Evolutionary conservation across 2,329 filamentous ascomycete genomes (phyloP), one percentile per base, ranked within the genome.

Genomic region (Penicillium sp.): DNA sequence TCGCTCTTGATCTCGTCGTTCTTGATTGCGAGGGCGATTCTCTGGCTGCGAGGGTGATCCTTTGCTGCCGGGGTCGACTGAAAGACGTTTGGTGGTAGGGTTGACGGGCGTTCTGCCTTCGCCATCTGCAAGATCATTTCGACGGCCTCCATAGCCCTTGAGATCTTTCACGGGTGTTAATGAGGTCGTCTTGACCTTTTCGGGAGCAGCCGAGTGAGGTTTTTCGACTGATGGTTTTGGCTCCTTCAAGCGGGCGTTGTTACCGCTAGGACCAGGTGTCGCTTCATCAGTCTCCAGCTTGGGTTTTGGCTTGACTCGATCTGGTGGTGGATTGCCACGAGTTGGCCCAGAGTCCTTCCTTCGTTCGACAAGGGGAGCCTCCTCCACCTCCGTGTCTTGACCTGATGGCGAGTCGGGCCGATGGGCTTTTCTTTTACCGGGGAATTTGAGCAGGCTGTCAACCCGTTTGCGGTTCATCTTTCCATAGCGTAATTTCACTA

Each of bases 401-500:
- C 57, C 57, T 30, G 55, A 71, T 13, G 71, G 67, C 22, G 69
- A 70, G 58, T 66, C 67, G n/a, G 69, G 65, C 13, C 64, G 65
- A 45, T 66, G 61, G 4, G 61, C 30, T 68, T 73, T 78, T 54
- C 65, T 73, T 66, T 78, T 79, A 43, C 72, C 73, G 26, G 75
- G 74, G 52, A 81, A 78, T 65, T 78, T 80, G 22, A 82, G 72
- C 19, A 82, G 71, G 35, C 71, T 77, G 60, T 81, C 78, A 35
- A 85, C 77, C n/a, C 79, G 78, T 57, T 79, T 79, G 45, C 75
- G 74, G 67, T 82, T 81, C 43, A 78, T 71, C 67, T 80, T 83
- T 16, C 82, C 81, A 67, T 84, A 85, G 61, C 79, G 83, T 43
- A 85, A 70, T 63, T 77, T 83, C 28, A 84, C 79, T 48, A 84